phyloP scores from a whole-genome alignment of 371 early-diverging fungal genomes.

The Parasitella parasitica region DNA sequence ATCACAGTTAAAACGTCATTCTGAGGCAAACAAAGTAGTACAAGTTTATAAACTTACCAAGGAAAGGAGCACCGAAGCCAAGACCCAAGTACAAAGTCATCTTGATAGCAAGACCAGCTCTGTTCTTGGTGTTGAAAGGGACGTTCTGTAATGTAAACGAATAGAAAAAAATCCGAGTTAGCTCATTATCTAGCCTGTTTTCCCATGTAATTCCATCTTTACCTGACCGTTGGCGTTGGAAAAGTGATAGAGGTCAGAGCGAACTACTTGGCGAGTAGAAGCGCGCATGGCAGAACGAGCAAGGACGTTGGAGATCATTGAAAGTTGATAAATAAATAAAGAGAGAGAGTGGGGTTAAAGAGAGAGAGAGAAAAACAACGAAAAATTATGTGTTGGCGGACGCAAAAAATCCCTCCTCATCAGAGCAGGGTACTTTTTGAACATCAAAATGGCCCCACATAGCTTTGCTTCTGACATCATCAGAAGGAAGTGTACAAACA shows the following conservation, averaged over 20 bases:
- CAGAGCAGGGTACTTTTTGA: constrained; percentile 1
- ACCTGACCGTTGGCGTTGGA: constrained; percentile 49
- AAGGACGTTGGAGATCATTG: constrained; percentile 45
- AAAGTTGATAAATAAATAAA: neutral
- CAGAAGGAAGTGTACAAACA: neutral
- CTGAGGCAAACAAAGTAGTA: neutral
- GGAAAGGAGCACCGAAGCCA: constrained; percentile 60
- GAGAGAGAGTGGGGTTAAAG: constrained; percentile 6
- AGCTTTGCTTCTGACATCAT: neutral
- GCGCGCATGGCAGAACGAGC: constrained; percentile 51
- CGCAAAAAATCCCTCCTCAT: neutral
- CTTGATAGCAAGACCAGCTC: constrained; percentile 55
- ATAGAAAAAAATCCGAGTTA: neutral
- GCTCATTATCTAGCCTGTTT: neutral
- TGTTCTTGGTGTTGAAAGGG: constrained; percentile 66
- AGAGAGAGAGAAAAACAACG: neutral
- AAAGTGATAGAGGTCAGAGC: constrained; percentile 54
- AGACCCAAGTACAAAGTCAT: constrained; percentile 52
- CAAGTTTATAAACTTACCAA: constrained; percentile 35
- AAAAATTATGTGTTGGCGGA: neutral
- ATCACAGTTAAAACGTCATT: neutral
- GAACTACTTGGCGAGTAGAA: constrained; percentile 42
- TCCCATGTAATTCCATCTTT: neutral
- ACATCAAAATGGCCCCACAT: neutral
- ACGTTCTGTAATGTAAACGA: constrained; percentile 44